phyloP scores from a whole-genome alignment of 2,329 filamentous ascomycete genomes.

The Metarhizium album region DNA sequence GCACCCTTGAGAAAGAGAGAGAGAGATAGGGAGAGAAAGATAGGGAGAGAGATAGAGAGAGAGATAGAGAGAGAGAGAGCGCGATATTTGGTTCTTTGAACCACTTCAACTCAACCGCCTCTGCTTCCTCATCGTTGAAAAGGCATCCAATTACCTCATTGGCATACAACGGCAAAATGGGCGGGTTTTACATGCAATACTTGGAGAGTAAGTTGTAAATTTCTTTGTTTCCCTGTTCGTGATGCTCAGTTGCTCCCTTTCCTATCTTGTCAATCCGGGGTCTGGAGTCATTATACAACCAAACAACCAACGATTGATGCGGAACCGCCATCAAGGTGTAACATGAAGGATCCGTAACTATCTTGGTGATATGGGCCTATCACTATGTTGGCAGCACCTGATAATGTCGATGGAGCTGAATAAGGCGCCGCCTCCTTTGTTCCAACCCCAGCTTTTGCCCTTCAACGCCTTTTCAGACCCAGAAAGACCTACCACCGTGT shows the following conservation, averaged over 20 bases:
- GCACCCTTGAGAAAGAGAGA: conserved; percentile 1
- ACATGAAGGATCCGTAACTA: not conserved
- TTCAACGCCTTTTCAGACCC: not conserved
- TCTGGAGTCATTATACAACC: not conserved
- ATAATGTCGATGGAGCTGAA: not conserved
- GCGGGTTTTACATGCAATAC: conserved; percentile 62
- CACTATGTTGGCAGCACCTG: not conserved
- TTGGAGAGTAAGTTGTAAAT: conserved; percentile 54
- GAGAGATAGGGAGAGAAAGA: too few relatives aligned
- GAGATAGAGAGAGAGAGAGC: too few relatives aligned
- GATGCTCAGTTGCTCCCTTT: not conserved
- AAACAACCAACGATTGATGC: not conserved
- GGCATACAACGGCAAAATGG: conserved; percentile 35
- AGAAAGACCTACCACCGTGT: not conserved
- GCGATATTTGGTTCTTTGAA: conserved; percentile 12
- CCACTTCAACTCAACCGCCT: conserved; percentile 8
- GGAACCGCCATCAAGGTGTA: not conserved
- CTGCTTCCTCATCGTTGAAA: not conserved
- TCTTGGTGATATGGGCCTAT: not conserved
- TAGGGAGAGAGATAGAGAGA: too few relatives aligned
- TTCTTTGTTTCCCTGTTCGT: conserved; percentile 8
- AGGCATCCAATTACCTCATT: conserved; percentile 12
- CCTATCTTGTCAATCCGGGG: not conserved
- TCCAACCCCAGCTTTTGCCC: not conserved
- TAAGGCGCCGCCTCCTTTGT: not conserved